Evolutionary conservation across 2,329 filamentous ascomycete species (phyloP), one percentile per base, ranked within the genome.

Genomic region (Aspergillus awamori): DNA sequence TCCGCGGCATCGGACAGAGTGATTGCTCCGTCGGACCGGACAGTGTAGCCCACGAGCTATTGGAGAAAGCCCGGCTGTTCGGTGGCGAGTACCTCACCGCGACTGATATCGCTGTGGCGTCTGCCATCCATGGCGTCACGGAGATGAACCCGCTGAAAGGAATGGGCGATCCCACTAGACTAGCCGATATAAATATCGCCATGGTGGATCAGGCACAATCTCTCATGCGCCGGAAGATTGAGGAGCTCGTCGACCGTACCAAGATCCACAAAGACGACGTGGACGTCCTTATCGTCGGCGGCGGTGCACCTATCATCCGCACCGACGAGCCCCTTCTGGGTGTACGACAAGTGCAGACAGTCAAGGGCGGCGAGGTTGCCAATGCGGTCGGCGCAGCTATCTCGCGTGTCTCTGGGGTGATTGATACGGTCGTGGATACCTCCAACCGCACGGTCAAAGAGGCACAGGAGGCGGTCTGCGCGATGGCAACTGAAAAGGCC

Each of bases 361-460:
- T 62, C 5, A 33, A 38, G 3, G 57, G 60, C 4, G 60, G 51
- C 10, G 82, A 81, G 3, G 84, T 89, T 1, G 87, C 87, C 8
- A 89, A 89, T 67, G 87, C 87, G 0, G 86, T 89, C 8, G 87
- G 87, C 1, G 87, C 86, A 8, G 86, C 87, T 0, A 87, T 86
- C 60, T 85, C 86, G 1, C 77, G 84, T 41, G 85, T 89, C 2
- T 86, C 83, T 60, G 81, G 82, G 1, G 52, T 59, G 4, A 45
- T 62, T 5, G 60, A 62, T 36, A 62, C 57, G 0, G 57, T 62
- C 6, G 57, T 57, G 8, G 57, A 62, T 38, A 60, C 60, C 1
- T 57, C 57, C 1, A 56, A 43, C 30, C 30, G 59, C 39, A 58
- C 62, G 0, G 64, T 70, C 2, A 55, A 57, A 17, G 73, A 78